Evolutionary conservation across 116 monocot species (phyloP).

Genomic region (Trichopus zeylanicus): DNA sequence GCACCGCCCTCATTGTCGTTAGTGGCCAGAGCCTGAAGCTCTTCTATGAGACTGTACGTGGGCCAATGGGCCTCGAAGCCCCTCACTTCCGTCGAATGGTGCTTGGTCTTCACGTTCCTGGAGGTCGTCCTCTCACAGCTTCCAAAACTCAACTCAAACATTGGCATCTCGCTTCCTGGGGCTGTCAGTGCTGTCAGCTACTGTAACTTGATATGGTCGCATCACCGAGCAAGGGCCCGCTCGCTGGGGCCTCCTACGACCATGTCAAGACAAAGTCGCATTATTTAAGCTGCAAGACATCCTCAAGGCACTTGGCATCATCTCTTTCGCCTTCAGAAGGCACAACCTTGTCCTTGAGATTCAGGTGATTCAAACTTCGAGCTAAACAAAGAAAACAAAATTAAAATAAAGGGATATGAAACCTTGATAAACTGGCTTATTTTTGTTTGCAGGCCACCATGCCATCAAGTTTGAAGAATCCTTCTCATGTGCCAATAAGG

Average conservation of each 20-base stretch:
- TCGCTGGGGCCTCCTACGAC: conserved; percentile 31
- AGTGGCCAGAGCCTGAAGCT: conserved; percentile 80
- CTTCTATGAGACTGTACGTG: conserved; percentile 62
- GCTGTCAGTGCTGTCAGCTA: conserved; percentile 58
- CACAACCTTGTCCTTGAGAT: conserved; percentile 84
- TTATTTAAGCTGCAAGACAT: conserved; percentile 18
- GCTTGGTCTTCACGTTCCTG: conserved; percentile 68
- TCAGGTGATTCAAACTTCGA: conserved; percentile 44
- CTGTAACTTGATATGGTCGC: conserved; percentile 67
- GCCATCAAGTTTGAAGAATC: conserved; percentile 77
- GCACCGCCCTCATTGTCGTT: conserved; percentile 58
- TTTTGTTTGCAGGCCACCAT: conserved; percentile 50
- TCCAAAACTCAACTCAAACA: conserved; percentile 89
- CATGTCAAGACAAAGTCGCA: conserved; percentile 10
- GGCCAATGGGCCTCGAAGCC: conserved; percentile 38
- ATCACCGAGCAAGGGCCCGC: conserved; percentile 47
- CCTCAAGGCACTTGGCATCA: conserved; percentile 69
- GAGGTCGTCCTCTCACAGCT: conserved; percentile 67
- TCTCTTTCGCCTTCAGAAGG: conserved; percentile 83
- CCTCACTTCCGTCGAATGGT: conserved; percentile 73
- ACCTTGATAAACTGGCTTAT: background rate
- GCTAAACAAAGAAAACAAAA: too few species aligned
- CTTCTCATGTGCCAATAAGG: conserved; percentile 83
- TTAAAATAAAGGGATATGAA: too few species aligned
- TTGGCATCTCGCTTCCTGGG: conserved; percentile 68